Conservation (phyloP, 2,329 filamentous ascomycete species). For the Beauveria rudraprayagi region DNA sequence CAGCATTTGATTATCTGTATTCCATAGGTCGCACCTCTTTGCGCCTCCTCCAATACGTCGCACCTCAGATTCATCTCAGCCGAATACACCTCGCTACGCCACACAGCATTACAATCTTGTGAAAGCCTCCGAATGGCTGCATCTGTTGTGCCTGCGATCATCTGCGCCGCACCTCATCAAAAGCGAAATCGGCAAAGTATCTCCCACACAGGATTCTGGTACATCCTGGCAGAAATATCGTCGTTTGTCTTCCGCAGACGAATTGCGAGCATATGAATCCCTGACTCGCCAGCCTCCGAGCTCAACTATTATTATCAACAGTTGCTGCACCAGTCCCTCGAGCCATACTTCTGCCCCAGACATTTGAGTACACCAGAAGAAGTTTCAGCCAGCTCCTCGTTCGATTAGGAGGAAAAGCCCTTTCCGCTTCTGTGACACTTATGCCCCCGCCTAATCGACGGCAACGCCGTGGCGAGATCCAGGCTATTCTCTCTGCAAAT, state of each 20-base stretch:
- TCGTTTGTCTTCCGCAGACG: not conserved
- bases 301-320: not conserved
- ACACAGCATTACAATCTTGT: not conserved
- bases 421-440: not conserved
- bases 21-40: too few relatives aligned
- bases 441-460: not conserved
- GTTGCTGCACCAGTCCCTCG: not conserved
- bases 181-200: not conserved
- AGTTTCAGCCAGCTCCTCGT: not conserved
- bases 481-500: not conserved
- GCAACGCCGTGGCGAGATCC: not conserved
- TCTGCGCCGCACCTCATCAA: not conserved
- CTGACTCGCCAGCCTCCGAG: not conserved
- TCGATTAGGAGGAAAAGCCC: not conserved
- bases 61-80: conserved; percentile 8
- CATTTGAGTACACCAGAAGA: not conserved
- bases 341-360: not conserved
- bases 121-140: not conserved
- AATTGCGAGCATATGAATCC: not conserved
- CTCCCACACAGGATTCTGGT: not conserved
- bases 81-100: not conserved
- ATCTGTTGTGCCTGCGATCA: conserved; percentile 6
- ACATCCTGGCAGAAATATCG: not conserved
- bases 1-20: not conserved
- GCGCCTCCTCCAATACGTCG: not conserved